These are phyloP conservation scores for Ostreobium quekettii DNA, from an alignment of 139 green algal species.

Conservation along the genomic window DNA sequence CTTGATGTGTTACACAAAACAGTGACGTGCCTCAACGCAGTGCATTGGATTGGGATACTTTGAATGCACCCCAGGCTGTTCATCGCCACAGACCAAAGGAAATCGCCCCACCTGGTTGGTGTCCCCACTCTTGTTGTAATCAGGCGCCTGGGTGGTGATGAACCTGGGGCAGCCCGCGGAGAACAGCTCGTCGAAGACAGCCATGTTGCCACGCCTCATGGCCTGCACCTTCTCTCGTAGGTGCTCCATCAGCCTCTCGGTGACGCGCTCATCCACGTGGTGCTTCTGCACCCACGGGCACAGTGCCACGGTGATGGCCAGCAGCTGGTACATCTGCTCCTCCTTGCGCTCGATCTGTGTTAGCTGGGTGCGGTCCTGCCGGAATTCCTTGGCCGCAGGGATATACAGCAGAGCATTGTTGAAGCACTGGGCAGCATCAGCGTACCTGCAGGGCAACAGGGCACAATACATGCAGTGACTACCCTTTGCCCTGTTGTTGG, in stretches of 20 bases:
- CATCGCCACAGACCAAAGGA: too few relatives aligned
- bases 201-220: constrained; percentile 28
- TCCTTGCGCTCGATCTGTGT: constrained; percentile 93
- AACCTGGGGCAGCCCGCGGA: constrained; percentile 95
- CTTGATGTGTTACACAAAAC: too few relatives aligned
- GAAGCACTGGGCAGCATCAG: constrained; percentile 76
- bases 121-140: constrained; percentile 60
- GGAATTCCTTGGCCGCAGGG: constrained; percentile 22
- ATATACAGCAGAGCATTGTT: constrained; percentile 85
- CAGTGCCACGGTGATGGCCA: constrained; percentile 72
- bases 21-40: too few relatives aligned
- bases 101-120: constrained; percentile 54
- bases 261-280: constrained; percentile 66
- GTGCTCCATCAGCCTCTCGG: constrained; percentile 42
- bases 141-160: constrained; percentile 58
- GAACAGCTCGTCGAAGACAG: constrained; percentile 87
- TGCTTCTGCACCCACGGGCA: constrained; percentile 56
- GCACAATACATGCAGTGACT: too few relatives aligned
- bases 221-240: constrained; percentile 34
- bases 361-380: constrained; percentile 19
- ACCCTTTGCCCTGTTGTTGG: too few relatives aligned
- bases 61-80: too few relatives aligned
- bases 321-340: constrained; percentile 94
- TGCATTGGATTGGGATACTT: too few relatives aligned
- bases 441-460: constrained; percentile 47